phyloP scores from a whole-genome alignment of 805 yeast species.

The Komagataella pastoris region DNA sequence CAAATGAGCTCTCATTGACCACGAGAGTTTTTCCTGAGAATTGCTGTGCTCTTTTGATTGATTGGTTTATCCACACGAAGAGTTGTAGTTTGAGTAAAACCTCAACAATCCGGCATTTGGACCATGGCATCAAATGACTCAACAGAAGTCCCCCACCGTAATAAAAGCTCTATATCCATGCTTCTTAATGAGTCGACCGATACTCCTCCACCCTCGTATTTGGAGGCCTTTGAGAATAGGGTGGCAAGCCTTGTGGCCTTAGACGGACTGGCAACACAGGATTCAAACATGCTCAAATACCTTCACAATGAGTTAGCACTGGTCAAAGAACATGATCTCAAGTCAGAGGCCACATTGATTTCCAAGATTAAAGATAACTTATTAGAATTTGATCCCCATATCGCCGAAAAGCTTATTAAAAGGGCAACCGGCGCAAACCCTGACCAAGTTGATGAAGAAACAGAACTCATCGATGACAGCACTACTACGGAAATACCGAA shows the following conservation, averaged over 20 bases:
- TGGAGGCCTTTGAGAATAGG: background rate
- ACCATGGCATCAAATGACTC: background rate
- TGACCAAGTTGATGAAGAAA: background rate
- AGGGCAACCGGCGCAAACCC: background rate
- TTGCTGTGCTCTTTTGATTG: background rate
- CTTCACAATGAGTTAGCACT: background rate
- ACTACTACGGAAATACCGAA: background rate
- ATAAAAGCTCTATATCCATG: background rate
- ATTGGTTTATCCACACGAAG: background rate
- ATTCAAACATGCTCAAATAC: background rate
- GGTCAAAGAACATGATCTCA: background rate
- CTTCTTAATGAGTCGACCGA: background rate
- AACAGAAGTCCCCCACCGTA: background rate
- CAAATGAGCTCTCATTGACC: background rate
- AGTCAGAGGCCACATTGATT: background rate
- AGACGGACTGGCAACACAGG: background rate
- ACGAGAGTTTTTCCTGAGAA: background rate
- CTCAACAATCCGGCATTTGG: background rate
- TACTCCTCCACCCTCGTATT: background rate
- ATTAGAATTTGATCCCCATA: background rate
- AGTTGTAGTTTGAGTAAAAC: background rate
- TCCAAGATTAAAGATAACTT: background rate
- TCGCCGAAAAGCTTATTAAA: background rate
- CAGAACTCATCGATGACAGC: background rate
- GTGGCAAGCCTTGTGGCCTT: background rate